A percentile compares a stretch with the other conserved stretches of the same genome.
phyloP scores from a whole-genome alignment of 257 asterid genomes.

The Solanum microdontum region DNA sequence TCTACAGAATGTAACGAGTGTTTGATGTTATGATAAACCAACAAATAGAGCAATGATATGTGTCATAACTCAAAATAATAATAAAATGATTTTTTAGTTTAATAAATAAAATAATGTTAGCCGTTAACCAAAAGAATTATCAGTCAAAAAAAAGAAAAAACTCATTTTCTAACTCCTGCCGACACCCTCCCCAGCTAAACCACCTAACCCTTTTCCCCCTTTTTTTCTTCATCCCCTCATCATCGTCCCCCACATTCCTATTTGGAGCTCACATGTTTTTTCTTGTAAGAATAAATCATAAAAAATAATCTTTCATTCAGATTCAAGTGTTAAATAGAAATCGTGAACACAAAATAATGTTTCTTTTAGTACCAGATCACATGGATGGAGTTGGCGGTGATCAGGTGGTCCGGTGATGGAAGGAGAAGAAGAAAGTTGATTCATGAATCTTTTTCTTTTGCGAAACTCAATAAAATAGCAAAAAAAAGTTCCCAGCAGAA shows the following conservation, averaged over 20 bases:
- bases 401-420: not conserved
- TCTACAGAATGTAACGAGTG: not conserved
- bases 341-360: not conserved
- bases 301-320: not conserved
- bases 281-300: not conserved
- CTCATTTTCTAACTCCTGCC: not conserved
- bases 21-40: not conserved
- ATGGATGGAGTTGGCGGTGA: not conserved
- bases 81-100: not conserved
- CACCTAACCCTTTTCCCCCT: not conserved
- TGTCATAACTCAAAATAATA: not conserved
- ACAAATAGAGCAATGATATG: not conserved
- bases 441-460: not conserved
- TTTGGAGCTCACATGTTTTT: not conserved
- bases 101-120: not conserved
- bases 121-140: not conserved
- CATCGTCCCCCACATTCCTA: not conserved
- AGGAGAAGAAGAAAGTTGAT: not conserved
- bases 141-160: not conserved
- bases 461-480: not conserved
- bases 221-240: not conserved
- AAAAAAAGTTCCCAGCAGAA: not conserved
- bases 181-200: not conserved
- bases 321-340: not conserved
- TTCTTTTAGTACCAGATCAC: not conserved